Evolutionary conservation across 352 stramenopile species (phyloP).

Genomic region (Phytophthora lateralis): DNA sequence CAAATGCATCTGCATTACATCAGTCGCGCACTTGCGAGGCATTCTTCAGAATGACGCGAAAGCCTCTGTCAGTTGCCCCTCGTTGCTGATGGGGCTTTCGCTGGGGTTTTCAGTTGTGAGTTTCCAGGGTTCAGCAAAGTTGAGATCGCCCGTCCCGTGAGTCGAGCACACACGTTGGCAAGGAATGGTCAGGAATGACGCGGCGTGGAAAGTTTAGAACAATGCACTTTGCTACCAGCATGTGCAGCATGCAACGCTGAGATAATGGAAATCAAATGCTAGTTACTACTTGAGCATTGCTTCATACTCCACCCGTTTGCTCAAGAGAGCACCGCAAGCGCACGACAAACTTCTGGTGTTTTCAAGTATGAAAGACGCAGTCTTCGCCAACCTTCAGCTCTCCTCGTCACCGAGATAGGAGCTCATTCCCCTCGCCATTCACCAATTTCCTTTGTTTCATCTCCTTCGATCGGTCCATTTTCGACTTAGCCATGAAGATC

Average conservation of each 20-base stretch:
- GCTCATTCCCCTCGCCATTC: slow-evolving; percentile 11
- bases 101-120: slow-evolving; percentile 5
- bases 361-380: background rate
- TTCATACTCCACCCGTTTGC: slow-evolving; percentile 12
- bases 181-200: slow-evolving; percentile 1
- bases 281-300: slow-evolving; percentile 6
- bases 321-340: slow-evolving; percentile 7
- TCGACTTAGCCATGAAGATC: slow-evolving; percentile 16
- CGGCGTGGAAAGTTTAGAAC: background rate
- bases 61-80: background rate
- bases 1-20: background rate
- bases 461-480: background rate
- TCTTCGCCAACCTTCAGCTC: background rate
- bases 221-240: slow-evolving; percentile 2
- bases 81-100: background rate
- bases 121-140: slow-evolving; percentile 1
- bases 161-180: background rate
- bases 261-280: slow-evolving; percentile 16
- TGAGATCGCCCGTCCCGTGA: background rate
- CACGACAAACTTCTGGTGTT: slow-evolving; percentile 9
- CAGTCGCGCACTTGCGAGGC: background rate
- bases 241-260: slow-evolving; percentile 9
- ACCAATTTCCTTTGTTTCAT: slow-evolving; percentile 20
- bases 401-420: slow-evolving; percentile 2
- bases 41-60: background rate